Evolutionary conservation across 1,139 yeast genomes (phyloP), one percentile per base, ranked within the genome.

Genomic region (Scheffersomyces segobiensis): DNA sequence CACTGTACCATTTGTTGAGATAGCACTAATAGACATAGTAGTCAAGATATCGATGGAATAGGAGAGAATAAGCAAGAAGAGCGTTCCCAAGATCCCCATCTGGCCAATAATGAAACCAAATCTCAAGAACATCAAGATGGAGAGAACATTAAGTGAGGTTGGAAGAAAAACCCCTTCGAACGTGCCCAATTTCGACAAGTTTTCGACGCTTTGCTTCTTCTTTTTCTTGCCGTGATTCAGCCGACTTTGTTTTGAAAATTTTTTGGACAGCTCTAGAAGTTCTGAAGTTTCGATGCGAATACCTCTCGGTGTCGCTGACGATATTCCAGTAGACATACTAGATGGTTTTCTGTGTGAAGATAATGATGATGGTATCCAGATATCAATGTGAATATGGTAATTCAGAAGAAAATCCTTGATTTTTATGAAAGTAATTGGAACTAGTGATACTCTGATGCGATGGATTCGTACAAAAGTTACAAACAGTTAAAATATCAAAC

Each of bases 61-160:
- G 51, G 93, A 87, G 71, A 89, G 70, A 1, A 86, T 55, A 46
- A 89, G 72, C 22, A 89, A 71, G 1, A 83, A 75, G 21, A 89
- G 67, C 0, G 91, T 78, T 2, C 95, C 93, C 19, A 85, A 54
- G 1, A 88, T 77, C 3, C 95, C 96, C 86, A 89, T 83, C 67
- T 89, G 95, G 2, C 95, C 95, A 53, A 89, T 76, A 22, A 89
- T 87, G 71, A 89, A 89, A 0, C 96, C 96, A 71, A 89, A 89
- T 68, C 96, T 79, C 62, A 89, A 77, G 68, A 89, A 89, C 95
- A 89, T 88, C 73, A 89, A 78, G 65, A 89, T 89, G 8, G 93
- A 88, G n/a, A 89, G 75, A 54, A 89, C 93, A 67, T 89, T 89
- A 52, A 89, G 72, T 0, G 92, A 82, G 0, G 95, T 89, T 20